phyloP scores from a whole-genome alignment of 2,329 filamentous ascomycete genomes.

The Dichotomopilus funicola region DNA sequence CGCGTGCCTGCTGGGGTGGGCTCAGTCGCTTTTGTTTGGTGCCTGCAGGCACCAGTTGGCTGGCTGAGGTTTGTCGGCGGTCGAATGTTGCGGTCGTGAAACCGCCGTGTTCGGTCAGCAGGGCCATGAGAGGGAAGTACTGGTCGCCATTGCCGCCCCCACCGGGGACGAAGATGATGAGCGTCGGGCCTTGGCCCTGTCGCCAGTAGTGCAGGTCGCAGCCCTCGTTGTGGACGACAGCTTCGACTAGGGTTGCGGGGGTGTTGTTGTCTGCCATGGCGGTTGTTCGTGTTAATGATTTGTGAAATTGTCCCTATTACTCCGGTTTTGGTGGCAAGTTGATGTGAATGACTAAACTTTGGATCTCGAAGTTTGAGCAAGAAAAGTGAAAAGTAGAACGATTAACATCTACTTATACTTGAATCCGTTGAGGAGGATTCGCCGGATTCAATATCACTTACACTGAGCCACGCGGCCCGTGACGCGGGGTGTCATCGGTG shows the following conservation, averaged over 20 bases:
- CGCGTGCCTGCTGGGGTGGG: constrained; percentile 28
- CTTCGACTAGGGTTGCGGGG: constrained; percentile 3
- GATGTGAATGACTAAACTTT: too few species aligned
- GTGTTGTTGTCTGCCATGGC: too few species aligned
- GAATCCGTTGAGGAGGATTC: too few species aligned
- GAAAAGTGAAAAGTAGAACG: too few species aligned
- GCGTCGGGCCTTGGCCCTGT: constrained; percentile 25
- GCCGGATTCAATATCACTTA: too few species aligned
- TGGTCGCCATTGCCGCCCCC: constrained; percentile 31
- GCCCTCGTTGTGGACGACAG: constrained; percentile 26
- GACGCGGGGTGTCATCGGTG: too few species aligned
- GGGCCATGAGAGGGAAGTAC: constrained; percentile 26
- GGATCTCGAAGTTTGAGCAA: too few species aligned
- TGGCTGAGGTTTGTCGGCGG: constrained; percentile 30
- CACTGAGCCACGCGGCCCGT: too few species aligned
- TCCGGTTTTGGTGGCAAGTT: too few species aligned
- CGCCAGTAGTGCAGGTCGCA: constrained; percentile 30
- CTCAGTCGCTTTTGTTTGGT: constrained; percentile 17
- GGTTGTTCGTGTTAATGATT: too few species aligned
- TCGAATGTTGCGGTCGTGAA: constrained; percentile 31
- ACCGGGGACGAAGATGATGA: constrained; percentile 30
- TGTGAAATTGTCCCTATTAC: too few species aligned
- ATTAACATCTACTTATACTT: too few species aligned
- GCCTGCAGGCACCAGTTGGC: constrained; percentile 20
- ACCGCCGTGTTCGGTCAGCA: constrained; percentile 17